A percentile compares a stretch with the other conserved stretches of the same genome.
Evolutionary conservation across 2,329 filamentous ascomycete species (phyloP).

Genomic region (Fusarium sp.): DNA sequence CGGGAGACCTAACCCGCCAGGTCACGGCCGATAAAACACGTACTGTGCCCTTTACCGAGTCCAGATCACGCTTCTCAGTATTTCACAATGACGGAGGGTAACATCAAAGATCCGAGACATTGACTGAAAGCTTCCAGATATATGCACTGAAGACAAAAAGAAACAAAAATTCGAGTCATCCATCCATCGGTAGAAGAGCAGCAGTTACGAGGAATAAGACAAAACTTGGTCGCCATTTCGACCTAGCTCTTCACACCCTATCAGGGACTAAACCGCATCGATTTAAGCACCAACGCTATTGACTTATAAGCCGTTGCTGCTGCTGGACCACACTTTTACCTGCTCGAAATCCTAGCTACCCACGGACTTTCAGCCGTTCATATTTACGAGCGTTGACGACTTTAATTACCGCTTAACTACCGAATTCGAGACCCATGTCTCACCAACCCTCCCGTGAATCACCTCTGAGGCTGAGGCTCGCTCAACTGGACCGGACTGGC

Average conservation of each 20-base stretch:
- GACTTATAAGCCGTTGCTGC: constrained; percentile 9
- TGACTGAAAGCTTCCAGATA: constrained; percentile 7
- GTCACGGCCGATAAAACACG: not conserved
- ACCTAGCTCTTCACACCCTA: constrained; percentile 15
- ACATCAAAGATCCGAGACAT: not conserved
- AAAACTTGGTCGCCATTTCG: constrained; percentile 17
- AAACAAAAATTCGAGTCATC: constrained; percentile 20
- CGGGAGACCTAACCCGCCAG: not conserved
- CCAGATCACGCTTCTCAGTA: not conserved
- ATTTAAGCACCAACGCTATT: constrained; percentile 22
- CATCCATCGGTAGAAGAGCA: constrained; percentile 16
- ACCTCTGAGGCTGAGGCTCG: constrained; percentile 20
- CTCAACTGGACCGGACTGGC: constrained; percentile 6
- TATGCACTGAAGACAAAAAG: constrained; percentile 32
- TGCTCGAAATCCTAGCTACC: constrained; percentile 20
- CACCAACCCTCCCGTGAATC: constrained; percentile 14
- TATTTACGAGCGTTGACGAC: constrained; percentile 29
- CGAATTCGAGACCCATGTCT: constrained; percentile 31
- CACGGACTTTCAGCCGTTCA: constrained; percentile 27
- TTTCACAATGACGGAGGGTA: not conserved
- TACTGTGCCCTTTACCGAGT: not conserved
- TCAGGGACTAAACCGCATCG: constrained; percentile 21
- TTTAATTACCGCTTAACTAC: constrained; percentile 36
- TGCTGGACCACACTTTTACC: constrained; percentile 23
- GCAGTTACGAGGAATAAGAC: constrained; percentile 35